Conservation (phyloP, 2,329 filamentous ascomycete species). For the Pleoardoris graminearum region DNA sequence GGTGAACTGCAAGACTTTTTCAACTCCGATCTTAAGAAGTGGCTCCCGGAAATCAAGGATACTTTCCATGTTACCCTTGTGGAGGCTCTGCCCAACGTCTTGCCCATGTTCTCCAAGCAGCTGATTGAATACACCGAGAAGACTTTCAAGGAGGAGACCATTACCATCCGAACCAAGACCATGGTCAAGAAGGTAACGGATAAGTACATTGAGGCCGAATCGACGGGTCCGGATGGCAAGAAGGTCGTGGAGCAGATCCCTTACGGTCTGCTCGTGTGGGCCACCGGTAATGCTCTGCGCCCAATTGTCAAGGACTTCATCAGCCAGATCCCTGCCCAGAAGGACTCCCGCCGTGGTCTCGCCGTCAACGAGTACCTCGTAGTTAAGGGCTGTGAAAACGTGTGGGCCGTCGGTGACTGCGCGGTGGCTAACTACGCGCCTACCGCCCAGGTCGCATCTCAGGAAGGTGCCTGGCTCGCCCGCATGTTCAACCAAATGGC, state of each 20-base stretch:
- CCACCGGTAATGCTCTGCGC: conserved; percentile 92
- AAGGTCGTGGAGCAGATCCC: conserved; percentile 82
- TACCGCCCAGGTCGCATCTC: conserved; percentile 92
- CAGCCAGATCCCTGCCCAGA: conserved; percentile 87
- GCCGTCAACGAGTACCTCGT: conserved; percentile 99
- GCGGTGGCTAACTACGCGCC: conserved; percentile 97
- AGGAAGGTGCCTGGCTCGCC: conserved; percentile 94
- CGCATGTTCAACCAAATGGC: conserved; percentile 99
- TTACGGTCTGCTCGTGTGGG: conserved; percentile 96
- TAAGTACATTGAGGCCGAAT: conserved; percentile 89
- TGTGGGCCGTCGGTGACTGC: conserved; percentile 98
- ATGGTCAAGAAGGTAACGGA: conserved; percentile 98
- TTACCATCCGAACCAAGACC: conserved; percentile 96
- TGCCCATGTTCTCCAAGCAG: conserved; percentile 98
- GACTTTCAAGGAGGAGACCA: conserved; percentile 98
- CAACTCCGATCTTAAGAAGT: conserved; percentile 96
- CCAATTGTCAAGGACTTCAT: conserved; percentile 90
- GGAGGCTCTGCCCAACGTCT: conserved; percentile 92
- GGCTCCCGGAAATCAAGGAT: conserved; percentile 91
- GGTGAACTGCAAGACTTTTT: conserved; percentile 99
- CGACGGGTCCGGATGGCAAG: conserved; percentile 77
- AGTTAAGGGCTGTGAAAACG: conserved; percentile 93
- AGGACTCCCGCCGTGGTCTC: conserved; percentile 90
- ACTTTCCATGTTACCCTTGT: conserved; percentile 98
- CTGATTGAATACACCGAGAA: conserved; percentile 99